Conservation (phyloP, 441 rosid genomes). For the Hypseocharis bilobata region DNA sequence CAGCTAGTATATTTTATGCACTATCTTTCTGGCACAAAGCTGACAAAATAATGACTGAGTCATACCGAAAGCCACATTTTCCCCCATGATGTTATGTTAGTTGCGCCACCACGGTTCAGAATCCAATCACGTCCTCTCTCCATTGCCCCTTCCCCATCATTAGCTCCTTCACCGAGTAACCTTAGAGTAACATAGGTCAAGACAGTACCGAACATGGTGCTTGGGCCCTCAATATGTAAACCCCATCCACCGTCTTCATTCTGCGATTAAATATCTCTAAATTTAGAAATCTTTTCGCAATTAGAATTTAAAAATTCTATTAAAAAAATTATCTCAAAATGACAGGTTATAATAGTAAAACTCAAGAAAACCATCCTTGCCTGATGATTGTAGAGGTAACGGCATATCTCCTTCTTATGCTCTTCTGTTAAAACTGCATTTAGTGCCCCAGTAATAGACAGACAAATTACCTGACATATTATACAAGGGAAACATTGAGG, state of each 20-base stretch:
- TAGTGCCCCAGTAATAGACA: conserved; percentile 71
- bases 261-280: conserved; percentile 36
- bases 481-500: background rate
- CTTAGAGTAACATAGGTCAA: conserved; percentile 63
- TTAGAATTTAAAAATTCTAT: too few relatives aligned
- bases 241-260: conserved; percentile 95
- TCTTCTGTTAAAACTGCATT: conserved; percentile 64
- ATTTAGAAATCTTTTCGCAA: background rate
- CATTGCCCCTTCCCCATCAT: conserved; percentile 60
- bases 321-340: too few relatives aligned
- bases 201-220: conserved; percentile 81
- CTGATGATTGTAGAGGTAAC: conserved; percentile 91
- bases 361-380: conserved; percentile 28
- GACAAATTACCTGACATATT: conserved; percentile 48
- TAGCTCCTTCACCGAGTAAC: conserved; percentile 73
- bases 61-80: conserved; percentile 86
- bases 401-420: conserved; percentile 66
- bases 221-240: conserved; percentile 73
- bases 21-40: too few relatives aligned
- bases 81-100: conserved; percentile 82
- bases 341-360: background rate
- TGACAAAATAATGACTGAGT: too few relatives aligned
- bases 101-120: conserved; percentile 68
- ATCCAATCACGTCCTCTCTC: conserved; percentile 71
- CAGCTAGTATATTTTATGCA: background rate